Conservation (phyloP, 495 filamentous ascomycete species). For the Penicillium robsamsonii region DNA sequence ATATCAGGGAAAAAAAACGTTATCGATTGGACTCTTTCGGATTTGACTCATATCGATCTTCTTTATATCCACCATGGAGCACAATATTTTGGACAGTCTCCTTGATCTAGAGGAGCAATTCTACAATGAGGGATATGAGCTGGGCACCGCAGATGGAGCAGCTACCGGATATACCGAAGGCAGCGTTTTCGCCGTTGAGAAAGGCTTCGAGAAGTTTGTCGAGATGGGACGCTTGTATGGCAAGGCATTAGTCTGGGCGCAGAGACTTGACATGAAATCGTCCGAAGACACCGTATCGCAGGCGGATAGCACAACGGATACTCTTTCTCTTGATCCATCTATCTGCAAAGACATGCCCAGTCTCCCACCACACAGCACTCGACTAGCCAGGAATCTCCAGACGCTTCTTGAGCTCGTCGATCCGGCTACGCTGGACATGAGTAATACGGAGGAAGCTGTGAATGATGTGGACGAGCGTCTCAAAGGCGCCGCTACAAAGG, state of each 20-base stretch:
- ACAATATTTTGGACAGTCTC: constrained; percentile 66
- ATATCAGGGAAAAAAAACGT: constrained; percentile 19
- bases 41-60: neutral
- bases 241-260: constrained; percentile 77
- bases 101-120: constrained; percentile 79
- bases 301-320: constrained; percentile 12
- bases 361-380: constrained; percentile 53
- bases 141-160: constrained; percentile 75
- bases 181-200: constrained; percentile 82
- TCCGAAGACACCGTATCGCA: constrained; percentile 16
- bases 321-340: constrained; percentile 28
- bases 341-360: constrained; percentile 41
- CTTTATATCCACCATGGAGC: constrained; percentile 30
- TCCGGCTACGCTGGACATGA: constrained; percentile 68
- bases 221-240: constrained; percentile 79
- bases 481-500: constrained; percentile 74
- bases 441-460: constrained; percentile 81
- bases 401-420: constrained; percentile 74
- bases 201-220: constrained; percentile 87
- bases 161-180: constrained; percentile 82
- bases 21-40: neutral
- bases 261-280: constrained; percentile 44
- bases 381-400: constrained; percentile 71
- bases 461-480: constrained; percentile 82
- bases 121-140: constrained; percentile 77